Base-by-base conservation (phyloP, 768 basidiomycete species). In the Dacryopinax spathularia region DNA sequence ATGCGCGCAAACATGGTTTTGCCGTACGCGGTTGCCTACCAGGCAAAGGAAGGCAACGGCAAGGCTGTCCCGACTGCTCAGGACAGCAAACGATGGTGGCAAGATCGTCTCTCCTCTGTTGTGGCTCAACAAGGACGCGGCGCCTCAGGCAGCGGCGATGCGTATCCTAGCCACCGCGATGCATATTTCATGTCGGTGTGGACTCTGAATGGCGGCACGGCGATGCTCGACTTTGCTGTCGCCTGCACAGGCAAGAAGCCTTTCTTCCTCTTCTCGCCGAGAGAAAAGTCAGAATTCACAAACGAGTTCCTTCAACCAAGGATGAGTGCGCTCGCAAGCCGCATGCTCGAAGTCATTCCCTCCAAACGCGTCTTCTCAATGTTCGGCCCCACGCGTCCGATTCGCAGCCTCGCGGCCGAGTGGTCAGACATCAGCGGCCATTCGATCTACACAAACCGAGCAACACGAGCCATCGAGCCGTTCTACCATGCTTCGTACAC, bases 401-500 rank as follows among this genome's bases (percentile, higher is more conserved):
- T 82, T 2, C 37, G 65, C 7, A 66, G 68, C 2, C 87, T 89
- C 65, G 76, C 78, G 2, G 61, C 71, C 1, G 67, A 75, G 18
- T 88, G 84, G 86, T 73, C 75, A 27, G 62, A 66, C 9, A 65
- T 75, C 27, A 82, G 85, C 0, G 75, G 48, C 12, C 48, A 56
- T 29, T 56, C 48, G 25, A 29, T 56, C 48, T 56, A 56, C 25
- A 56, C 29, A 10, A 31, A 56, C 48, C 48, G 77, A 1, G 75
- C 83, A 27, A 64, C 66, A 2, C 44, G 69, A 33, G 70, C 76
- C 36, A 34, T 63, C 1, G 69, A 76, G 0, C 80, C 81, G 20
- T 89, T 88, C 69, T 89, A 89, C 65, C 78, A 79, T 27, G 83
- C 87, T 0, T 80, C 74, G 44, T 77, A 85, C 61, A 75, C 80